Evolutionary conservation across 371 early-diverging fungal genomes (phyloP), one percentile per base, ranked within the genome.

Genomic region (Mortierella sp.): DNA sequence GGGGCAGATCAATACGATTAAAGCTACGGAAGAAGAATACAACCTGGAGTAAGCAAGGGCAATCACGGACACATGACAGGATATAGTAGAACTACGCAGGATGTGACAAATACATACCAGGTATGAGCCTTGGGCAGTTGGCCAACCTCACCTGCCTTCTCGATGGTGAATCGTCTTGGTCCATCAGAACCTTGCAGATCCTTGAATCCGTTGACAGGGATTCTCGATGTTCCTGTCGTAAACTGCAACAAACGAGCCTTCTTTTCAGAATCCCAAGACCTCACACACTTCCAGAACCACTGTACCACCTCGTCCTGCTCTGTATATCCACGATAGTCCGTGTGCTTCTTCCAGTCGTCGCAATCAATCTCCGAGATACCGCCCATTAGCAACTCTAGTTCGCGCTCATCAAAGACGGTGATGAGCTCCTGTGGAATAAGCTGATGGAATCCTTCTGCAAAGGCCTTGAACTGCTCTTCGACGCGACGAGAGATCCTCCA

Each of bases 321-420:
- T 4, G 95, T 94, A 86, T 97, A 99, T 24, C 98, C 97, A 49
- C 96, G 85, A 78, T 98, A 99, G 65, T 96, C 96, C 13, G 98
- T 97, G 73, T 99, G 96, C 80, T 96, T 98, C 86, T 95, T 96
- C 99, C 99, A 98, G 80, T 99, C 99, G 67, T 98, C 98, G 16
- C 98, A 89, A 82, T 99, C 98, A 60, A 99, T 96, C 71, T 99
- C 98, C 8, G 97, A 94, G 70, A 98, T 84, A 62, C 99, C 99
- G n/a, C 97, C 95, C 77, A 99, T 97, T 43, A 98, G 86, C 31
- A 99, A 86, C 86, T 98, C 99, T 55, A 99, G 81, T 82, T 99
- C 99, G 63, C 95, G 93, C 78, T 98, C 98, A 80, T 98, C 96
- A 86, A 98, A 99, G 28, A 98, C 97, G 54, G 88, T 86, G 57